These are phyloP conservation scores for Pythium brachiatum DNA, from an alignment of 352 stramenopile species.

Conservation along the genomic window DNA sequence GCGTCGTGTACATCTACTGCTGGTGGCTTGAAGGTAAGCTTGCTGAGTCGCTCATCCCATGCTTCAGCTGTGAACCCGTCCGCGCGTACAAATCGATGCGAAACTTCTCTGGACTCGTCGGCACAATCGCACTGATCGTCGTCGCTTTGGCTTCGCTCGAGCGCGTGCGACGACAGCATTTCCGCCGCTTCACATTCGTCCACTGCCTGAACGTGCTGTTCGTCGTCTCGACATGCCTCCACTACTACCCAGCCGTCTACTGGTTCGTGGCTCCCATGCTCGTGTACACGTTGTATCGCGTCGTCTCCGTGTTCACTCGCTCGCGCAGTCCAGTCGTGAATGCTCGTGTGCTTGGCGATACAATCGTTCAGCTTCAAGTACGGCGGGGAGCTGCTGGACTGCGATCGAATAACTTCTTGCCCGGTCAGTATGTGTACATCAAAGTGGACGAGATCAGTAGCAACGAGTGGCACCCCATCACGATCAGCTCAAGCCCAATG, in stretches of 20 bases:
- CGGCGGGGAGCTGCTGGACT: slow-evolving; percentile 26
- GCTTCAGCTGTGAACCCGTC: slow-evolving; percentile 41
- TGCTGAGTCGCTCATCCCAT: slow-evolving; percentile 52
- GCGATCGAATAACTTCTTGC: slow-evolving; percentile 32
- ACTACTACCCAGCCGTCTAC: slow-evolving; percentile 64
- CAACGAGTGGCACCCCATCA: slow-evolving; percentile 74
- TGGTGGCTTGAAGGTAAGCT: slow-evolving; percentile 58
- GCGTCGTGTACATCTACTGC: slow-evolving; percentile 45
- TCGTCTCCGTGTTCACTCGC: slow-evolving; percentile 39
- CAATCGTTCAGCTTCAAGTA: slow-evolving; percentile 59
- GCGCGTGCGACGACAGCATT: slow-evolving; percentile 45
- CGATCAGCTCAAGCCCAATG: slow-evolving; percentile 63
- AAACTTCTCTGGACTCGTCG: slow-evolving; percentile 63
- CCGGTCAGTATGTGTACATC: slow-evolving; percentile 75
- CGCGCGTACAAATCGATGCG: slow-evolving; percentile 48
- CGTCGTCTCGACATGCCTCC: slow-evolving; percentile 45
- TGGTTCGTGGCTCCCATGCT: slow-evolving; percentile 57
- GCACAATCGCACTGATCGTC: slow-evolving; percentile 38
- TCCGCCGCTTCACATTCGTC: slow-evolving; percentile 51
- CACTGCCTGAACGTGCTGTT: slow-evolving; percentile 54
- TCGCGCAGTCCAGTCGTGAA: slow-evolving; percentile 12
- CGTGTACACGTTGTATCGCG: slow-evolving; percentile 60
- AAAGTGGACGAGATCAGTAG: slow-evolving; percentile 49
- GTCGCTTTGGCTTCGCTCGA: slow-evolving; percentile 50
- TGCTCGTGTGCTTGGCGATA: slow-evolving; percentile 30